phyloP scores from a whole-genome alignment of 257 asterid genomes.

The Ajuga chamaepitys region DNA sequence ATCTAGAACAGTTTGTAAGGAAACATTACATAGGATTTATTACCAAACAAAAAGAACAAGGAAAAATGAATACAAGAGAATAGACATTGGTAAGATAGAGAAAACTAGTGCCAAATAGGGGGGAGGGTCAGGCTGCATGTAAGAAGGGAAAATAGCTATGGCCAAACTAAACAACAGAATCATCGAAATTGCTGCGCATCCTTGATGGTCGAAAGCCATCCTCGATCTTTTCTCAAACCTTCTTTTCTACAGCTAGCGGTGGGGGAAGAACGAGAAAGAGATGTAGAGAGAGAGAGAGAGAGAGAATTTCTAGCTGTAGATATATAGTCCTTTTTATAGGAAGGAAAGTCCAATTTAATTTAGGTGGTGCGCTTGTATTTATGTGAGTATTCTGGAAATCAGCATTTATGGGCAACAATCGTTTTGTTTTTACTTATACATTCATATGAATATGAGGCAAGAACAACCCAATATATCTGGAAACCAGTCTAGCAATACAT shows the following conservation, averaged over 20 bases:
- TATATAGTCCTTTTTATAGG: neutral
- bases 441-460: neutral
- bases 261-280: too few species aligned
- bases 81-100: conserved; percentile 16
- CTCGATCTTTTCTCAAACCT: neutral
- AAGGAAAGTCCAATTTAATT: neutral
- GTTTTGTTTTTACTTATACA: conserved; percentile 1
- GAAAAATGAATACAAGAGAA: conserved; percentile 17
- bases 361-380: conserved; percentile 1
- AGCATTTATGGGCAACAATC: conserved; percentile 14
- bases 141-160: conserved; percentile 18
- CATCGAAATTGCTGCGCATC: conserved; percentile 19
- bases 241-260: too few species aligned
- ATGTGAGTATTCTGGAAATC: conserved; percentile 4
- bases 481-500: neutral
- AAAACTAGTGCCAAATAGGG: conserved; percentile 11
- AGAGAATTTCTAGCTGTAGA: neutral
- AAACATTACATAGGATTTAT: neutral
- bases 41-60: conserved; percentile 27
- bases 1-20: too few species aligned
- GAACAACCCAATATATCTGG: neutral
- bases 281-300: neutral
- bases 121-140: conserved; percentile 32
- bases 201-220: conserved; percentile 18
- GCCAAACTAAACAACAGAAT: conserved; percentile 8